Evolutionary conservation across 257 asterid species (phyloP), one percentile per base, ranked within the genome.

Genomic region (Verbascum thapsus): DNA sequence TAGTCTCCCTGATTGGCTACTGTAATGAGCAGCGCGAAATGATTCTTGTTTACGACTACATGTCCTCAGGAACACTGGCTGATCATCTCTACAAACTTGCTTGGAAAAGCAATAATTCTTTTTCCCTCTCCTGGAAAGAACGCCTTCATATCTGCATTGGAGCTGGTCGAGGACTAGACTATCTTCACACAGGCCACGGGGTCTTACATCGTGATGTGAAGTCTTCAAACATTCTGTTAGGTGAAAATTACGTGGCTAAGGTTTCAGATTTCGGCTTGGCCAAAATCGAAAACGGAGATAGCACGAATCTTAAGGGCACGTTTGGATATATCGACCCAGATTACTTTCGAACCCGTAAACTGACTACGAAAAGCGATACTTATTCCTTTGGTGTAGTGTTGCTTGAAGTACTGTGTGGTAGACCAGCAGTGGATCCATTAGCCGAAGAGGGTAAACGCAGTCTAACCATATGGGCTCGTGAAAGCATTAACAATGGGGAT

Each of bases 261-360:
- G 81, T 86, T 64, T 81, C 90, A 4, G 95, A 86, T 74, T 83
- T 86, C 39, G 95, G 95, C 48, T 69, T 86, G 70, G 85, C 90
- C 32, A 83, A 83, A 69, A 73, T 59, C 61, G 75, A 64, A 54
- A 63, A 49, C 37, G 53, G 68, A 15, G 73, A 78, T 63, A 80
- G 84, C 69, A 79, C 87, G 8, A 63, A 75, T 74, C 71, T 83
- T 15, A 83, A 83, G 66, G 94, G 90, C 39, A 83, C 94, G 12
- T 77, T 68, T 66, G 90, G 95, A 13, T 86, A 86, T 73, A 43
- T 86, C 11, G 95, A 86, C 74, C 95, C 88, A 0, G 81, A 75
- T 54, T 86, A 79, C 65, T 71, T 55, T 71, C 68, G 44, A 73
- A 79, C 90, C 16, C 77, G 61, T 41, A 86, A 64, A 72, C 61